Percentiles rank a stretch among this genome's conserved stretches.
Conservation (phyloP, 352 stramenopile species). For the Phytopythium kandeliae region DNA sequence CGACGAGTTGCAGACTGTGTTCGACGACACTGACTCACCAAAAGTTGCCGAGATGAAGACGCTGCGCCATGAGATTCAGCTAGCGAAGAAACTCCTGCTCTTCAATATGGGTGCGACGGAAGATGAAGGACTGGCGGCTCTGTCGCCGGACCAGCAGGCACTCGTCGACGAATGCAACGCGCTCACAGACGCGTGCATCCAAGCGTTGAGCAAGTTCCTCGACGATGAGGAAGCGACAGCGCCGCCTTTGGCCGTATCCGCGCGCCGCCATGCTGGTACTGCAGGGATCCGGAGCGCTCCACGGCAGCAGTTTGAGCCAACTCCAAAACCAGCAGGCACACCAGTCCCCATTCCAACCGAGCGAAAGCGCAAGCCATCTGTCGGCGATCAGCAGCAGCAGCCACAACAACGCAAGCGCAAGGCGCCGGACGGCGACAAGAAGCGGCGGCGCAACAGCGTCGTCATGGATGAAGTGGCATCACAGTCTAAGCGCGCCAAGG, state of each 20-base stretch:
- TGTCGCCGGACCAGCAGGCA: conserved; percentile 27
- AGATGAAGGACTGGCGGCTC: conserved; percentile 7
- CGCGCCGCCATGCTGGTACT: not conserved
- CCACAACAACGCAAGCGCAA: conserved; percentile 7
- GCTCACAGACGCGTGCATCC: conserved; percentile 53
- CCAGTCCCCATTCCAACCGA: not conserved
- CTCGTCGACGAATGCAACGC: conserved; percentile 59
- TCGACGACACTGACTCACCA: conserved; percentile 35
- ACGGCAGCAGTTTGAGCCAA: not conserved
- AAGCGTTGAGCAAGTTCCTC: conserved; percentile 59
- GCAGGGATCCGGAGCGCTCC: not conserved
- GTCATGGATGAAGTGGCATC: not conserved
- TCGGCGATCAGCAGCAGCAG: conserved; percentile 6
- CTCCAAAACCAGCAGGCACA: not conserved
- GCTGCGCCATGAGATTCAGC: conserved; percentile 55
- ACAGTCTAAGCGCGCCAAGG: not conserved
- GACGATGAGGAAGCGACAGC: conserved; percentile 16
- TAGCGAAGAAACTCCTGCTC: conserved; percentile 39
- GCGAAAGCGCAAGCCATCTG: not conserved
- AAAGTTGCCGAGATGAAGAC: conserved; percentile 72
- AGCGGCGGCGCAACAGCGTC: conserved; percentile 1
- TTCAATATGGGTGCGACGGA: conserved; percentile 18
- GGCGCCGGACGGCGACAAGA: conserved; percentile 3
- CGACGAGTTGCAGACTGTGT: conserved; percentile 24
- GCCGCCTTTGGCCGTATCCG: not conserved